Evolutionary conservation across 495 filamentous ascomycete species (phyloP), one percentile per base, ranked within the genome.

Genomic region (Gamarada debralockiae): DNA sequence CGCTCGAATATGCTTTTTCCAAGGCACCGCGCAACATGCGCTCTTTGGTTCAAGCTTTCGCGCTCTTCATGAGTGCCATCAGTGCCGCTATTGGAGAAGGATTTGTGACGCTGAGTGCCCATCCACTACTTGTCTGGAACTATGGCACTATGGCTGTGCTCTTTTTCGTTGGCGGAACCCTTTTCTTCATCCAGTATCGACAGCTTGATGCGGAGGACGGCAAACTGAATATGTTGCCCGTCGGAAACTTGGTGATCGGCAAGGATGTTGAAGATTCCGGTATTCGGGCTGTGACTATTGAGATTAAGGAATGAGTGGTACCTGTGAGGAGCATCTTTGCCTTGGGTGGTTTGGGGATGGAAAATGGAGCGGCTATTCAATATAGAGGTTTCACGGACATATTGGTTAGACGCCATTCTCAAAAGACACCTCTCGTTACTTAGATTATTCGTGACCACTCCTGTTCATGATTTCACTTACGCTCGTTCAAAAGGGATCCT

Each of bases 21-120:
- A 90, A 92, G 67, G 87, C 89, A 1, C 89, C 89, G 6, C 76
- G 72, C 55, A 89, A 84, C 66, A 89, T 92, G 85, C 76, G 85
- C 6, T 85, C 82, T 10, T 75, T 89, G 29, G 82, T 91, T 20
- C 82, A 82, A 59, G 77, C 83, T 4, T 68, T 89, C 36, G 77
- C 77, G 24, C 76, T 89, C 37, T 86, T 90, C 67, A 83, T 79
- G 70, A 82, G 76, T 42, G 87, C 87, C 40, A 76, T 92, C 62
- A 78, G 81, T 0, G 68, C 83, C 15, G 87, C 87, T 12, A 73
- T 92, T 24, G 84, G 82, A 9, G 78, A 89, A 68, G 86, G 85
- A 0, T 69, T 90, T 17, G 75, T 82, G n/a, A 68, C 74, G 6
- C 69, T 89, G 1, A 74, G 80, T 22, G 72, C 68, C 8, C 86